A percentile compares a stretch with the other conserved stretches of the same genome.
Evolutionary conservation across 2,329 filamentous ascomycete species (phyloP).

Genomic region (Beauveria rudraprayagi): DNA sequence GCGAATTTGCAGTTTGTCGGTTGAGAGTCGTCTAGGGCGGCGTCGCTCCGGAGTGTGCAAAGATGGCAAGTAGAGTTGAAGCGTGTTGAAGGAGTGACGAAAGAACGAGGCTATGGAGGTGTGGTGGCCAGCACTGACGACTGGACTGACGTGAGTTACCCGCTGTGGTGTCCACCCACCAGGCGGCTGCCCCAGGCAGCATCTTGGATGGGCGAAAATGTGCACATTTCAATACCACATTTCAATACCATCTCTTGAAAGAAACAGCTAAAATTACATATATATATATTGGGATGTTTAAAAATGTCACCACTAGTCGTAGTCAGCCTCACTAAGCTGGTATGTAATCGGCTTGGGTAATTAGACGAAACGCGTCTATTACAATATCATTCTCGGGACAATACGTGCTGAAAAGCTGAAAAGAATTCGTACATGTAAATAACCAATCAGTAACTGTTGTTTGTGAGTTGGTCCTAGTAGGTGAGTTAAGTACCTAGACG

Average conservation of each 20-base stretch:
- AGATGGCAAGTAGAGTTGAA: neutral
- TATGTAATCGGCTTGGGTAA: too few relatives aligned
- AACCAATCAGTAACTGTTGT: too few relatives aligned
- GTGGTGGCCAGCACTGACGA: constrained; percentile 3
- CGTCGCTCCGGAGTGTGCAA: neutral
- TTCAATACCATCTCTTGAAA: too few relatives aligned
- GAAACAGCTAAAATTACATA: neutral
- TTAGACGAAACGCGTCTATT: too few relatives aligned
- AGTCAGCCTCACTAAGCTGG: too few relatives aligned
- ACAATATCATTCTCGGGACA: too few relatives aligned
- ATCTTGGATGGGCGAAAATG: neutral
- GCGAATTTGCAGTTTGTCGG: neutral
- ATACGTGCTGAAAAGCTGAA: too few relatives aligned
- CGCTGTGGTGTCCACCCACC: neutral
- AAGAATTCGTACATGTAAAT: too few relatives aligned
- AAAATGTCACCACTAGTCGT: too few relatives aligned
- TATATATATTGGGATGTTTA: neutral
- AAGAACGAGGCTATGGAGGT: neutral
- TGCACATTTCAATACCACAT: neutral
- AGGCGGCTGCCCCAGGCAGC: neutral
- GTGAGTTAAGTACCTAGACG: too few relatives aligned
- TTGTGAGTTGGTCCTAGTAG: too few relatives aligned
- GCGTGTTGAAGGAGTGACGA: constrained; percentile 4
- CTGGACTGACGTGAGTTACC: constrained; percentile 2
- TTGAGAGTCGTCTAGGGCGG: neutral